Conservation (phyloP, 176 grass and related monocot genomes). For the Zizania latifolia region DNA sequence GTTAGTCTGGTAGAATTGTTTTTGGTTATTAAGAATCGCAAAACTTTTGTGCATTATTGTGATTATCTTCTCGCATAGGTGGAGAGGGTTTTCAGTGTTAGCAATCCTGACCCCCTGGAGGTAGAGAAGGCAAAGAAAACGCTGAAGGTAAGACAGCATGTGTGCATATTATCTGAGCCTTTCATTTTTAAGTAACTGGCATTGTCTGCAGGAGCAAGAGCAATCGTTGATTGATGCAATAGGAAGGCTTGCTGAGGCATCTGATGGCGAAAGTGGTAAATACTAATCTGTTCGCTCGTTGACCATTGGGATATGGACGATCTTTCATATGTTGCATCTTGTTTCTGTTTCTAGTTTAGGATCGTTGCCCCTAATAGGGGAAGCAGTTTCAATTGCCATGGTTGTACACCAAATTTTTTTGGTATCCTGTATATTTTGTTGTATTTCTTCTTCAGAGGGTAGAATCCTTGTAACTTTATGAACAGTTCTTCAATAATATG, state of each 20-base stretch:
- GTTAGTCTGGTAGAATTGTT: conserved; percentile 29
- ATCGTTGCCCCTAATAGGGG: neutral
- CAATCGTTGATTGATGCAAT: conserved; percentile 84
- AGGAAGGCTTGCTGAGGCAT: conserved; percentile 70
- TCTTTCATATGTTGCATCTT: neutral
- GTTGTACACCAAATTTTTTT: conserved; percentile 6
- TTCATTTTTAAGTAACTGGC: neutral
- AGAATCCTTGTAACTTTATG: conserved; percentile 7
- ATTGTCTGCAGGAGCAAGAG: conserved; percentile 77
- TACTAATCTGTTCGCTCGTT: conserved; percentile 40
- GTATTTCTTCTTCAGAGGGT: neutral
- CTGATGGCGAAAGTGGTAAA: conserved; percentile 95
- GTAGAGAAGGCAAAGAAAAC: conserved; percentile 95
- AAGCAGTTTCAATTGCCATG: neutral
- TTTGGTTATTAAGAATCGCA: conserved; percentile 17
- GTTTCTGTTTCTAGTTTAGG: conserved; percentile 16
- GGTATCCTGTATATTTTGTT: conserved; percentile 3
- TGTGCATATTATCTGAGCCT: neutral
- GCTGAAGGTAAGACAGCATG: conserved; percentile 50
- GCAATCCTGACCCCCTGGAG: conserved; percentile 70
- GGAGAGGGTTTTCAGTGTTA: conserved; percentile 71
- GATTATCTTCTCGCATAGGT: conserved; percentile 46
- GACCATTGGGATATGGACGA: conserved; percentile 5
- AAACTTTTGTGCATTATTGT: neutral
- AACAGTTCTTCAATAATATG: neutral